Percentiles rank a stretch among this genome's conserved stretches.
These are phyloP conservation scores for Coccomyxa sp. DNA, from an alignment of 139 green algal genomes.

Conservation along the genomic window DNA sequence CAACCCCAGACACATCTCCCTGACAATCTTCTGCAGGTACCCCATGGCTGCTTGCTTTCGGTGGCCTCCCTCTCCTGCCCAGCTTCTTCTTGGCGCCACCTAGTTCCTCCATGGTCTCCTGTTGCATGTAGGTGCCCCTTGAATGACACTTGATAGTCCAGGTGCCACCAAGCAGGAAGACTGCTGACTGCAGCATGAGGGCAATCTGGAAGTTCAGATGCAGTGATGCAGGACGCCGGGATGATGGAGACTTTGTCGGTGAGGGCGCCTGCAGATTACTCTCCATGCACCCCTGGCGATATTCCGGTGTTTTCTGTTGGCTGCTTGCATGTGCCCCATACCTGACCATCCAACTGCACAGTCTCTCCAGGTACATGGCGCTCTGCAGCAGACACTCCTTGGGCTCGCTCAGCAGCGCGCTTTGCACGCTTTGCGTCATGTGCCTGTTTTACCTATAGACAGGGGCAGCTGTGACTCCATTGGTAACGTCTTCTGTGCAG, in stretches of 20 bases:
- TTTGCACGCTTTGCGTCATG: background rate
- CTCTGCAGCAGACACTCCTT: background rate
- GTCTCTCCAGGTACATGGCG: background rate
- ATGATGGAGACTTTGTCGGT: too few relatives aligned
- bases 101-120: background rate
- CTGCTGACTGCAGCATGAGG: too few relatives aligned
- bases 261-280: background rate
- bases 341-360: background rate
- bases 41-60: background rate
- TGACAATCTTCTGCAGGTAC: background rate
- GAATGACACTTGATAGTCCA: background rate
- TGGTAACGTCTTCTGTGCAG: background rate
- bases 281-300: background rate
- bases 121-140: background rate
- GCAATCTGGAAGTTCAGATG: too few relatives aligned
- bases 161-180: background rate
- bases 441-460: background rate
- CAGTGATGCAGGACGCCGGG: too few relatives aligned
- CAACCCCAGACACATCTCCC: too few relatives aligned
- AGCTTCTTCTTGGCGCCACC: background rate
- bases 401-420: background rate
- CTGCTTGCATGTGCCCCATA: background rate
- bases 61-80: background rate
- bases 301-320: background rate
- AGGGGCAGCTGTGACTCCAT: too few relatives aligned